Conservation (phyloP, 148 eudicot species). For the Cornus kousa region DNA sequence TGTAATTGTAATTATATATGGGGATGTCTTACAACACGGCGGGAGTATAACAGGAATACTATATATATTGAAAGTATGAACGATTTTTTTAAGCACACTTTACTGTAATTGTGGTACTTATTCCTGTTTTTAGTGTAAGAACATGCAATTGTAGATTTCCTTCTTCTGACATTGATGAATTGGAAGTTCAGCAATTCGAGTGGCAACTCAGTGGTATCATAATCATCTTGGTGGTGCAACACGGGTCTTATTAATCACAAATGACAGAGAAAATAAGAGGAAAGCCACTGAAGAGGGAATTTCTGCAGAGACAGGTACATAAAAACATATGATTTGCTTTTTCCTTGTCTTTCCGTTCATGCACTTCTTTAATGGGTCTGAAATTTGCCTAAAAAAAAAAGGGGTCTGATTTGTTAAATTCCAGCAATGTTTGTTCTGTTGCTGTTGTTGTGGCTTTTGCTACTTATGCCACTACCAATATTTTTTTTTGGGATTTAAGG, state of each 20-base stretch:
- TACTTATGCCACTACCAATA: too few species aligned
- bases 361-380: neutral
- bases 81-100: neutral
- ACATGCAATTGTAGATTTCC: slow-evolving; percentile 1
- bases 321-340: neutral
- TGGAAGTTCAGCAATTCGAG: slow-evolving; percentile 77
- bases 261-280: slow-evolving; percentile 86
- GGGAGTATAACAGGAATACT: too few species aligned
- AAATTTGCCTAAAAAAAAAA: too few species aligned
- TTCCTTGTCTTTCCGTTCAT: neutral
- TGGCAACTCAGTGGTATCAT: slow-evolving; percentile 95
- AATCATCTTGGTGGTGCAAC: slow-evolving; percentile 69
- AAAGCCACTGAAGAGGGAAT: slow-evolving; percentile 87
- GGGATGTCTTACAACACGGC: too few species aligned
- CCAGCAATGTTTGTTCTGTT: neutral
- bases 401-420: neutral
- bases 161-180: slow-evolving; percentile 16
- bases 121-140: neutral
- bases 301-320: slow-evolving; percentile 79
- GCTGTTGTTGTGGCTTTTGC: neutral
- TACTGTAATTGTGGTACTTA: neutral
- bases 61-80: too few species aligned
- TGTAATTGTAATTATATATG: too few species aligned
- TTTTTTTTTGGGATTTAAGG: too few species aligned
- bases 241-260: slow-evolving; percentile 72